phyloP scores from a whole-genome alignment of 176 grass and related monocot genomes.

The Carex littledalei region DNA sequence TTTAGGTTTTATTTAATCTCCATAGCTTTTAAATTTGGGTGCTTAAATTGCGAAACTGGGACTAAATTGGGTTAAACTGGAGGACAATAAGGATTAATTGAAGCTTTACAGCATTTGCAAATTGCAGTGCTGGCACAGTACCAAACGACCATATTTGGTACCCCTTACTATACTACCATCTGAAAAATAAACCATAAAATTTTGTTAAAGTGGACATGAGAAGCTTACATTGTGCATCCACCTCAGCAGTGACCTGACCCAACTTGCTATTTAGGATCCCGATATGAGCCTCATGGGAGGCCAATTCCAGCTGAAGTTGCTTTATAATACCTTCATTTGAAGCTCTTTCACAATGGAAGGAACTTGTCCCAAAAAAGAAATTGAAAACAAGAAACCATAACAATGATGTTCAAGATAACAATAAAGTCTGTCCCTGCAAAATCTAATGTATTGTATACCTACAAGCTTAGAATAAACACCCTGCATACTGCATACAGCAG shows the following conservation, averaged over 20 bases:
- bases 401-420: neutral
- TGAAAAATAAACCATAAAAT: neutral
- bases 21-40: neutral
- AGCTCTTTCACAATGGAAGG: constrained; percentile 49
- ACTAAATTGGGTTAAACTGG: neutral
- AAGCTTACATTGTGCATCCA: constrained; percentile 55
- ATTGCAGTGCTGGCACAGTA: neutral
- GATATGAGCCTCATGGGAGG: constrained; percentile 51
- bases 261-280: constrained; percentile 47
- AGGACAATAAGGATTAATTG: neutral
- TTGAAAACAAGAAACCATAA: neutral
- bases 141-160: neutral
- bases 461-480: neutral
- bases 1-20: neutral
- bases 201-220: neutral
- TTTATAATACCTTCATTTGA: constrained; percentile 45
- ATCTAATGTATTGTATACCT: neutral
- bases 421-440: neutral
- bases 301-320: constrained; percentile 52
- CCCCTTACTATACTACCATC: neutral
- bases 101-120: neutral
- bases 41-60: neutral
- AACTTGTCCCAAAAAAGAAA: constrained; percentile 45
- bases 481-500: neutral
- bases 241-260: constrained; percentile 45